Evolutionary conservation across 225 moss, liverwort and hornwort genomes (phyloP), one percentile per base, ranked within the genome.

Genomic region (Antitrichia curtipendula): DNA sequence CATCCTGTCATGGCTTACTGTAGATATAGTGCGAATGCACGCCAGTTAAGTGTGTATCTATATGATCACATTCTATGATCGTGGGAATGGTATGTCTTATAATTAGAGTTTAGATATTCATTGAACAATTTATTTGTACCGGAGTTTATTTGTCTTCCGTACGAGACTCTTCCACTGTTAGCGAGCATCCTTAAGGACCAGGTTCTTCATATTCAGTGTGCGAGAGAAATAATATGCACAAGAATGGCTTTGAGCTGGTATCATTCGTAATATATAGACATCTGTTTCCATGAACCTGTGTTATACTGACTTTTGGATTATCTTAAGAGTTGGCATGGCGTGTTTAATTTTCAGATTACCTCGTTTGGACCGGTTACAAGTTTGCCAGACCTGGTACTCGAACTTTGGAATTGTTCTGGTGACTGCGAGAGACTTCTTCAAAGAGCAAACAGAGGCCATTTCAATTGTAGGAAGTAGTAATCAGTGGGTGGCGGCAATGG

Each of bases 401-500:
- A n/a, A 58, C 36, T 36, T 29, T 88, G 53, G 20, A 58, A 15
- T 53, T 29, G 84, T 64, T 64, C 60, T 78, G 73, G 85, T 78
- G 60, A 84, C 80, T 62, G 60, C 60, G 69, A 61, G 77, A 45
- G 32, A 38, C 71, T 41, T 43, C 69, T 45, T 69, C 59, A 45
- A 76, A 79, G 49, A 40, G 60, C 4, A 78, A 79, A 34, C 78
- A 41, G 41, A 53, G 82, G 52, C 41, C 29, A 50, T 52, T 62
- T 6, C 56, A 28, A 82, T 47, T 43, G 82, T 86, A 84, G 78
- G 80, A 91, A 72, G 74, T 76, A 84, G 92, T 40, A 86, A 86
- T 65, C 89, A 99, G n/a, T 99, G 99, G 99, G 99, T 40, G 99
- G 99, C 82, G 99, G 99, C 70, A 99, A 99, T 89, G 99, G 95